Base-by-base conservation (phyloP, 345 rosid genomes). In the Combretum micranthum region DNA sequence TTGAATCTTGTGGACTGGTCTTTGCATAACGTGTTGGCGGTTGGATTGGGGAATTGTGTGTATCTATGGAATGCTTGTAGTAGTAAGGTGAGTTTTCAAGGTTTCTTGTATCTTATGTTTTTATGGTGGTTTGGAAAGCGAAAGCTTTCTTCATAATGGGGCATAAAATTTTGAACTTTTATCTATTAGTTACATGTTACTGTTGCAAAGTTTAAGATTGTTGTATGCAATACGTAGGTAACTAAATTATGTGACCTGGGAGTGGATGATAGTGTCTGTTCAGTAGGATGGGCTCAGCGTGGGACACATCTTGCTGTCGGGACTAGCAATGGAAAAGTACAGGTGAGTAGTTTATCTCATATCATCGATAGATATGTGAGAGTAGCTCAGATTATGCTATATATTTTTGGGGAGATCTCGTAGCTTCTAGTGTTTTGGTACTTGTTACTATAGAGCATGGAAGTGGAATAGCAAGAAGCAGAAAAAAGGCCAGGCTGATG, bases 21-120 rank as follows among this genome's bases (percentile, higher is more conserved):
- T n/a, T 79, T 95, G 3, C 85, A 85, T 60, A 94, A 94, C 62
- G 96, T 94, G 58, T 69, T 90, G 61, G 90, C 97, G 0, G 99
- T 94, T 43, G 99, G 99, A 56, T 68, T 94, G 66, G 97, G 84
- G 39, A 90, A 81, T 67, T 94, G 99, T 57, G 99, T 94, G 39
- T 94, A 94, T 73, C 60, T 94, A 74, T 94, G 97, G 99, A 94
- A 94, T 85, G 99, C 99, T 75, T 84, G 86, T 66, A 94, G 89
- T 68, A 94, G 97, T 70, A 94, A 90, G 91, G 96, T 91, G 60
- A 69, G 70, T 62, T 55, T 55, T 42, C 44, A 51, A 64, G 58
- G 23, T 15, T 10, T 13, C 55, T 15, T 49, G 20, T 47, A 37
- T 22, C 42, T 32, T 23, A 55, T 18, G 50, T 12, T 20, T 13